Base-by-base conservation (phyloP, 2,329 filamentous ascomycete genomes). In the Xylogone sp. region DNA sequence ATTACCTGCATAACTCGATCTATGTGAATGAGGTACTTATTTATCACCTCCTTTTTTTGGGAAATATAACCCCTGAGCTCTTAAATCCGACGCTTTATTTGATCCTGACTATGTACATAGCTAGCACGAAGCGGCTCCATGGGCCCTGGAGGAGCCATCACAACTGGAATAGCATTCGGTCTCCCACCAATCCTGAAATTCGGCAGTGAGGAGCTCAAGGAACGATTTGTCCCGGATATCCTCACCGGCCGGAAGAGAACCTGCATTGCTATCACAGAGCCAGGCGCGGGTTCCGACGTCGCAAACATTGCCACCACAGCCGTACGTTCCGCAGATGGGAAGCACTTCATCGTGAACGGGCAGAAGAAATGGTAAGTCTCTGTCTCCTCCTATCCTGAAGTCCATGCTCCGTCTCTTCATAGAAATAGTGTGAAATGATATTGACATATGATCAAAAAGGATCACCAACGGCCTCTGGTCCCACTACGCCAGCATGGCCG, bases 211-310 rank as follows among this genome's bases (percentile, higher is more conserved):
- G 66, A 79, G 58, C 69, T 90, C 21, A 83, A 89, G 66, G 81
- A 85, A 56, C 74, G 76, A 9, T 84, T 86, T 57, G 71, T 91
- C 7, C 86, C 87, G 0, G 84, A 87, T 47, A 72, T 90, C 1
- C 71, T 91, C 12, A 78, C 76, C 0, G 84, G 85, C 6, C 77
- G 76, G 63, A 88, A 84, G 69, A 74, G 87, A 42, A 75, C 76
- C 13, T 91, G 87, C 62, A 90, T 92, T 58, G 88, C 87, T 9
- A 90, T 92, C 60, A 92, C 88, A 0, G 88, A 92, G 64, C 88
- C 88, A 0, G 82, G 82, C 48, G 86, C 86, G 0, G 87, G 88
- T 0, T 84, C 79, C 48, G 87, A 91, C 63, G 88, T 91, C 1
- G 84, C 86, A 6, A 86, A 85, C 60, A 87, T 90, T 57, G 76